Evolutionary conservation across 495 filamentous ascomycete genomes (phyloP).

Genomic region (Entonaema liquescens): DNA sequence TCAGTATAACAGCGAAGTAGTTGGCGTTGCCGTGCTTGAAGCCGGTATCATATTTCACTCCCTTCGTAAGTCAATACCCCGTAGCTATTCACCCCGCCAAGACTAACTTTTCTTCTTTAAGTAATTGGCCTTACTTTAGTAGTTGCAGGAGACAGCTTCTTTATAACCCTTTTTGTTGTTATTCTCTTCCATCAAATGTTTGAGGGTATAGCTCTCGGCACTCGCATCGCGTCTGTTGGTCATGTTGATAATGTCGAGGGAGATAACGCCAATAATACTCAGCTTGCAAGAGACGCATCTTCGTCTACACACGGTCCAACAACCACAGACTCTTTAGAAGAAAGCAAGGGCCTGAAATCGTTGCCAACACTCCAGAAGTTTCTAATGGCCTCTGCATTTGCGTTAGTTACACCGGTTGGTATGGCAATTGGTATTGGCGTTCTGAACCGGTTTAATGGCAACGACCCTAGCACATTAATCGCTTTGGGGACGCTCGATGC

Average conservation of each 20-base stretch:
- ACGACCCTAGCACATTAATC: constrained; percentile 61
- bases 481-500: constrained; percentile 68
- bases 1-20: constrained; percentile 51
- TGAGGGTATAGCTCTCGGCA: constrained; percentile 79
- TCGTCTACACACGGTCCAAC: constrained; percentile 12
- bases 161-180: constrained; percentile 64
- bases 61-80: constrained; percentile 53
- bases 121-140: constrained; percentile 68
- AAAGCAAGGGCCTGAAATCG: constrained; percentile 7
- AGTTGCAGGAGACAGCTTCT: constrained; percentile 64
- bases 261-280: constrained; percentile 15
- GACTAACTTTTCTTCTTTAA: constrained; percentile 37
- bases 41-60: constrained; percentile 78
- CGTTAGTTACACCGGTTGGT: constrained; percentile 65
- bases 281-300: constrained; percentile 6
- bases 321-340: constrained; percentile 7
- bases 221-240: constrained; percentile 70
- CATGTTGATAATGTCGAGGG: constrained; percentile 17
- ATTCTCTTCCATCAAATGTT: constrained; percentile 77
- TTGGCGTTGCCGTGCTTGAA: constrained; percentile 71
- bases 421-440: constrained; percentile 69
- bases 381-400: constrained; percentile 59
- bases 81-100: background rate
- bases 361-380: constrained; percentile 53
- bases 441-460: constrained; percentile 63